Evolutionary conservation across 139 green algal genomes (phyloP).

Genomic region (Spirogloea muscicola): DNA sequence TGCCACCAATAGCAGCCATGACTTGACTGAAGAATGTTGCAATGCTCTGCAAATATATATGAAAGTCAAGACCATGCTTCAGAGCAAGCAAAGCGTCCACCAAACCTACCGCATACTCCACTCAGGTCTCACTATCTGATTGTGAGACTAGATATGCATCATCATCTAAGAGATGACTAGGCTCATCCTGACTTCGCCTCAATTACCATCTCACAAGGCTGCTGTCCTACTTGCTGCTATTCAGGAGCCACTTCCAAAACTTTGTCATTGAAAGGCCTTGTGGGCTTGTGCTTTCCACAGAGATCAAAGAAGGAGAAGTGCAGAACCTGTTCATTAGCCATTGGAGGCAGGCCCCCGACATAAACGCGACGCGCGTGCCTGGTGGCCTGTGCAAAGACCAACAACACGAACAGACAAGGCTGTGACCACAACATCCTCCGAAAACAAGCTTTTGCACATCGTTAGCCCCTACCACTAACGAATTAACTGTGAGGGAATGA

Average conservation of each 20-base stretch:
- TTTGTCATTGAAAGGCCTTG: no score
- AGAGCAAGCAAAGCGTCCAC: background rate
- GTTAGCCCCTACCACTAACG: background rate
- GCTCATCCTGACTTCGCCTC: background rate
- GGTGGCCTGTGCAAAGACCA: constrained; percentile 55
- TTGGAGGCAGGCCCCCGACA: constrained; percentile 88
- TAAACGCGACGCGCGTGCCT: constrained; percentile 90
- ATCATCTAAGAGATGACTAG: background rate
- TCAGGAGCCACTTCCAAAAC: no score
- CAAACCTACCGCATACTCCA: background rate
- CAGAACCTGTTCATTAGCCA: constrained; percentile 67
- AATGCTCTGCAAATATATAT: constrained; percentile 58
- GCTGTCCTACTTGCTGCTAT: no score
- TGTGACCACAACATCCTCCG: background rate
- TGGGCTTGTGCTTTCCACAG: no score
- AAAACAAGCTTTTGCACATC: background rate
- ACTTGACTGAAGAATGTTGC: constrained; percentile 88
- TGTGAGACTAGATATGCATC: background rate
- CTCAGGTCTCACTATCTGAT: background rate
- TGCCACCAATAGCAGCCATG: constrained; percentile 87
- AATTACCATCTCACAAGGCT: background rate
- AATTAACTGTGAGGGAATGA: no score
- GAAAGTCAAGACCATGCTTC: constrained; percentile 2
- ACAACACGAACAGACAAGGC: background rate
- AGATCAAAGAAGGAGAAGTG: background rate